Evolutionary conservation across 164 flowering plant genomes (phyloP), one percentile per base, ranked within the genome.

Genomic region (Santalum album): DNA sequence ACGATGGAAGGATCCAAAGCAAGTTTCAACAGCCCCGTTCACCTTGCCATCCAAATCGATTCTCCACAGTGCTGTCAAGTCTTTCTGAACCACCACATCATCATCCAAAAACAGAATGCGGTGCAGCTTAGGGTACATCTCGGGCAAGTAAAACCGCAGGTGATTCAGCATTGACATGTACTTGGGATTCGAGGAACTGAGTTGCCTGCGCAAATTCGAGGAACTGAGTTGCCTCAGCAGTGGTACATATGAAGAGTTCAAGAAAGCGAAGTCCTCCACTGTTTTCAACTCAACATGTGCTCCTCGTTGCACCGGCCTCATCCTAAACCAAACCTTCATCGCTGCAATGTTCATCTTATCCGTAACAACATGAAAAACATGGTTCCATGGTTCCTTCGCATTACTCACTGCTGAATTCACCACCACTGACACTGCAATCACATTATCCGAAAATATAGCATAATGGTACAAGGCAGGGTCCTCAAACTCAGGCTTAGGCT

Each of bases 301-400:
- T 34, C 91, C 95, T 1, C 85, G 72, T 50, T 62, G 66, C 5
- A 72, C 62, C 0, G 96, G 90, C 57, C 85, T 68, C 90, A 81
- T 91, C 70, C 63, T 87, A 64, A 87, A 91, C 96, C 95, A 91
- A 38, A 91, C 96, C 74, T 83, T 82, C 90, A 86, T 88, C 0
- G 96, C 95, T 11, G 90, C 83, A 12, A 86, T 43, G 63, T 77
- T 82, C 92, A 88, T 87, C 64, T 78, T 76, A 65, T 91, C 85
- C 0, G 96, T 82, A 14, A 91, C 92, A 10, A 91, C 67, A 58
- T 88, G 98, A 56, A 91, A 88, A 44, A 88, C 98, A 65, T 91
- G 98, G 61, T 84, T 91, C 82, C 72, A 66, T 1, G 95, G 92
- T 55, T 88, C 98, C 51, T 69, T 64, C 0, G 92, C 84, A 71